Conservation (phyloP, 257 asterid species). For the Haberlea rhodopensis region DNA sequence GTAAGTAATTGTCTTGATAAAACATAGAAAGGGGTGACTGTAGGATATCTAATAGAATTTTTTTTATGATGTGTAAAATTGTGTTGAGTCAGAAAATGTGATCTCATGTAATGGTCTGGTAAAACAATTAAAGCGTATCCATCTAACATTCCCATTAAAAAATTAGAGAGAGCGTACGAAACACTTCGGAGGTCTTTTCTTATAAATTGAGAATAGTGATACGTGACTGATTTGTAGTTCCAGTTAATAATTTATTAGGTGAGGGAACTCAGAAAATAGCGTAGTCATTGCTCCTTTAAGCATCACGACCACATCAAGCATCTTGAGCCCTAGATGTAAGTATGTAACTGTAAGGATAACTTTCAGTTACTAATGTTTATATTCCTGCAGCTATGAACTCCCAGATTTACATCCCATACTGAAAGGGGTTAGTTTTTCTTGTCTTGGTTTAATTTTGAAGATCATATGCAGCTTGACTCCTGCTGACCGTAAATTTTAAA, state of each 20-base stretch:
- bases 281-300: constrained; percentile 5
- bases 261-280: constrained; percentile 2
- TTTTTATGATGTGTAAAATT: background rate
- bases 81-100: background rate
- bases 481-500: constrained; percentile 29
- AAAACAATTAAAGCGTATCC: background rate
- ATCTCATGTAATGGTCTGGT: background rate
- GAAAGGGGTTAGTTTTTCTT: constrained; percentile 51
- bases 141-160: constrained; percentile 1
- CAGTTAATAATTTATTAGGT: background rate
- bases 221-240: background rate
- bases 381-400: constrained; percentile 72
- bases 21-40: background rate
- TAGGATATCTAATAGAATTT: background rate
- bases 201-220: background rate
- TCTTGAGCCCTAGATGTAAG: background rate
- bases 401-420: constrained; percentile 83
- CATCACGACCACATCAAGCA: constrained; percentile 2
- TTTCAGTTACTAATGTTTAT: constrained; percentile 27
- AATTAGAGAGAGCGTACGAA: constrained; percentile 3
- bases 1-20: constrained; percentile 43
- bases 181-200: background rate
- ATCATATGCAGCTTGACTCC: constrained; percentile 21
- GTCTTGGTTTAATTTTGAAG: background rate
- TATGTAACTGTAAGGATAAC: background rate